Conservation (phyloP, 768 basidiomycete genomes). For the Harrya chromipes region DNA sequence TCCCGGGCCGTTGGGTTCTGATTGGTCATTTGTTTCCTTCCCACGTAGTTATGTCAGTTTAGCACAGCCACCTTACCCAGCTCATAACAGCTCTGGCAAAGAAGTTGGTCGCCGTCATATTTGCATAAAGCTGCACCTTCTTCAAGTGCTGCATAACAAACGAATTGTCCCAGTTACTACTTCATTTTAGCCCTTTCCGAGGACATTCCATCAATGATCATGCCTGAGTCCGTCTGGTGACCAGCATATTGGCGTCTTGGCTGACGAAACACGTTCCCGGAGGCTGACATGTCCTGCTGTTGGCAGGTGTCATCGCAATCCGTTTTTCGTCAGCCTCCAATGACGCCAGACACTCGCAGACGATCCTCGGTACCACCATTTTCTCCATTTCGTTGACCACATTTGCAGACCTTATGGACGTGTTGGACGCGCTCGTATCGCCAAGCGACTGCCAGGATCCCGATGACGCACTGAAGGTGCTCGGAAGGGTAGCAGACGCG, state of each 20-base stretch:
- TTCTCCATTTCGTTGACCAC: background rate
- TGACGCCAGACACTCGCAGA: background rate
- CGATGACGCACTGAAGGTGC: constrained; percentile 21
- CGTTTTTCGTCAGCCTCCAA: constrained; percentile 4
- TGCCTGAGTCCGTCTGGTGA: no score
- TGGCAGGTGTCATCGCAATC: background rate
- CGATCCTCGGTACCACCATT: background rate
- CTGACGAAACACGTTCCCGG: constrained; percentile 5
- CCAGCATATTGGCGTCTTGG: background rate
- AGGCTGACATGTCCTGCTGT: constrained; percentile 17
- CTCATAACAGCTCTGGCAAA: no score
- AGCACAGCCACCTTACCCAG: no score
- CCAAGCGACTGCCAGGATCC: background rate
- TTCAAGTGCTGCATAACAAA: no score
- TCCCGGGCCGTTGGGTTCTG: no score
- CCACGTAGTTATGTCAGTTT: no score
- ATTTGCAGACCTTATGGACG: constrained; percentile 7
- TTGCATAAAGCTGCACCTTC: no score
- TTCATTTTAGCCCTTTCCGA: no score
- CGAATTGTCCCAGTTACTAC: no score
- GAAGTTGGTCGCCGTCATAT: no score
- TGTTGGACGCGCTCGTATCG: background rate
- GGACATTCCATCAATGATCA: no score
- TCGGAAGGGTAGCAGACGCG: constrained; percentile 29
- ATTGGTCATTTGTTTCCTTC: no score